Base-by-base conservation (phyloP, 768 basidiomycete species). In the Kwoniella sp. region DNA sequence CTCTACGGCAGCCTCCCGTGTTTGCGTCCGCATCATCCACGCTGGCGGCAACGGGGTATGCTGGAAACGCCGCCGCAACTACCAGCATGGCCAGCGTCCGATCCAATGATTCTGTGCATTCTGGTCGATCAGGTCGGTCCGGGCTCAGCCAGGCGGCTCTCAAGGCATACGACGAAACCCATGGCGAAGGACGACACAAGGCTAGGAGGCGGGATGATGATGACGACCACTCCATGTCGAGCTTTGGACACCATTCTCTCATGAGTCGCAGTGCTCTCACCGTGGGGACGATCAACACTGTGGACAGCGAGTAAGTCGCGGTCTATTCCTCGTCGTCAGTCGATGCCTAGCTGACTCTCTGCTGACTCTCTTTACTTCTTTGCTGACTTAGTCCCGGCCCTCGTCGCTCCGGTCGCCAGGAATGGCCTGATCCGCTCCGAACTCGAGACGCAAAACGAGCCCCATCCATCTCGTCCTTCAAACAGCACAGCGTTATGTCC, bases 151-250 rank as follows among this genome's bases (percentile, higher is more conserved):
- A 46, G 15, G 59, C 59, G 2, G 60, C 63, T 8, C 55, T 66
- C 24, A 59, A 64, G n/a, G 62, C 58, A n/a, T 63, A 66, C 40
- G 63, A 57, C 29, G 55, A 46, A 17, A 24, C 54, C 47, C 64
- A 64, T 21, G 60, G 55, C 17, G 59, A 53, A 15, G 70, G 72
- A 48, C 60, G 78, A 50, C 72, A 76, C 58, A 81, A 81, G 58
- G 77, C 80, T 22, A 74, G 79, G 36, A 71, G 74, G 25, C 69
- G 77, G 54, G 75, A 78, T 68, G 74, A 73, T 26, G 77, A 77
- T 47, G 77, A 79, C 55, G 80, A 80, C 64, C 80, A 81, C 62
- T 79, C 79, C 29, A 77, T 71, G 60, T 75, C 73, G 22, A 77
- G 73, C 46, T 69, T 71, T 50, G 76, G 69, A 62, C 59, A 65